Conservation (phyloP, 805 yeast genomes). For the Scheffersomyces lignosus region DNA sequence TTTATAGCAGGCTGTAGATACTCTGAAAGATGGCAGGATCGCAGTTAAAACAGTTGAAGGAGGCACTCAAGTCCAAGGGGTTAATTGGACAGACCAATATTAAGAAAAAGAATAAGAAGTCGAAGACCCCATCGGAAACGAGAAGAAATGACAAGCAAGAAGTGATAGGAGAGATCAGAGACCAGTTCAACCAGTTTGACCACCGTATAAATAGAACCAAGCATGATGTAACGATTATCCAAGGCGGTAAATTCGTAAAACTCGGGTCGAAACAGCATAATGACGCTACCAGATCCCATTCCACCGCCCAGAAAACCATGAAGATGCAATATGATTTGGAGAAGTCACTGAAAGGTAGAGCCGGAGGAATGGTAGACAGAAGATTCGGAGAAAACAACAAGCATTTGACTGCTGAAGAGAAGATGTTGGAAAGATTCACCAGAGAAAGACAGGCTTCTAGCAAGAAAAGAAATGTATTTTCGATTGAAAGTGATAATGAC, state of each 20-base stretch:
- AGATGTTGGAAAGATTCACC: slow-evolving; percentile 93
- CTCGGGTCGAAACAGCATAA: slow-evolving; percentile 41
- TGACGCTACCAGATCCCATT: slow-evolving; percentile 31
- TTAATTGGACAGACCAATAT: slow-evolving; percentile 82
- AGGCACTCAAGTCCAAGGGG: slow-evolving; percentile 73
- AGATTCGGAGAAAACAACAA: slow-evolving; percentile 87
- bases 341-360: slow-evolving; percentile 62
- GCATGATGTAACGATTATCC: slow-evolving; percentile 45
- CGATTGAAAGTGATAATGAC: slow-evolving; percentile 73
- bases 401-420: slow-evolving; percentile 78
- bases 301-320: slow-evolving; percentile 41
- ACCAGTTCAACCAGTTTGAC: slow-evolving; percentile 89
- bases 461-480: slow-evolving; percentile 49
- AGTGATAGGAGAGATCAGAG: slow-evolving; percentile 60
- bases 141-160: slow-evolving; percentile 67
- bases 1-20: not conserved
- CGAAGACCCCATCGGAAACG: slow-evolving; percentile 56
- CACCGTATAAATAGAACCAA: slow-evolving; percentile 68
- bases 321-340: slow-evolving; percentile 65
- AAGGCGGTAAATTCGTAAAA: slow-evolving; percentile 44
- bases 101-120: slow-evolving; percentile 54
- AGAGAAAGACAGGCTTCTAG: slow-evolving; percentile 72
- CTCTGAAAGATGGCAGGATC: slow-evolving; percentile 69
- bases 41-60: slow-evolving; percentile 80
- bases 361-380: slow-evolving; percentile 79